Evolutionary conservation across 495 filamentous ascomycete species (phyloP).

Genomic region (Lasiosphaeriaceae sp.): DNA sequence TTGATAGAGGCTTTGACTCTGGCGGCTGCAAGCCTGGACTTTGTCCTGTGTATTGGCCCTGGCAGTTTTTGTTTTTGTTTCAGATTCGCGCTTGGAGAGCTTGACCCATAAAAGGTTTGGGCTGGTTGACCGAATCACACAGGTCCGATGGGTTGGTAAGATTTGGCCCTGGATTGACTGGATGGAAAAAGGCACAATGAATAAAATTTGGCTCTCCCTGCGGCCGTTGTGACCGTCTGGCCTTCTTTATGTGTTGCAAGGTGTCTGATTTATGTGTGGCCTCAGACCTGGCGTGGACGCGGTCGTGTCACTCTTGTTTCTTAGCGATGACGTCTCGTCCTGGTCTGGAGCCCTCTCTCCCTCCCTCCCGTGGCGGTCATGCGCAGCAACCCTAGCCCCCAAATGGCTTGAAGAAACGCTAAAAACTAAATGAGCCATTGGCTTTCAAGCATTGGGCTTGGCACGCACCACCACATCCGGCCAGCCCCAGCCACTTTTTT

Average conservation of each 20-base stretch:
- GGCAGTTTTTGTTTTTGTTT: slow-evolving; percentile 18
- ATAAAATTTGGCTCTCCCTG: no score
- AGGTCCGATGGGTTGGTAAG: background rate
- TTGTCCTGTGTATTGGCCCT: slow-evolving; percentile 13
- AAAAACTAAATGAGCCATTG: no score
- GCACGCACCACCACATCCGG: no score
- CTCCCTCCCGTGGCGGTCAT: slow-evolving; percentile 4
- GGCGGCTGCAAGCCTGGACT: slow-evolving; percentile 9
- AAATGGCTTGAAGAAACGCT: no score
- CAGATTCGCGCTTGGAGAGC: slow-evolving; percentile 14
- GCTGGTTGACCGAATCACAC: background rate
- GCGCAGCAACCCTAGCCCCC: no score
- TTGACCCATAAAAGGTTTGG: background rate
- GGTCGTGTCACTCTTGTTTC: slow-evolving; percentile 8
- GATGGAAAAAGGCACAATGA: background rate
- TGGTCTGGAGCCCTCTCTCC: background rate
- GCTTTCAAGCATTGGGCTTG: no score
- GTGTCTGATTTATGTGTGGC: background rate
- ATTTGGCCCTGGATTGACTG: background rate
- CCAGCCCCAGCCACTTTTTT: no score
- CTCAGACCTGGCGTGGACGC: background rate
- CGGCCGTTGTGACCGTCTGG: background rate
- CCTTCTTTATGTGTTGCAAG: background rate
- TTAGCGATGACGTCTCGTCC: background rate
- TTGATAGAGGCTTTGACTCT: background rate